Evolutionary conservation across 2,329 filamentous ascomycete genomes (phyloP).

Genomic region (Amesomyces nigricolor): DNA sequence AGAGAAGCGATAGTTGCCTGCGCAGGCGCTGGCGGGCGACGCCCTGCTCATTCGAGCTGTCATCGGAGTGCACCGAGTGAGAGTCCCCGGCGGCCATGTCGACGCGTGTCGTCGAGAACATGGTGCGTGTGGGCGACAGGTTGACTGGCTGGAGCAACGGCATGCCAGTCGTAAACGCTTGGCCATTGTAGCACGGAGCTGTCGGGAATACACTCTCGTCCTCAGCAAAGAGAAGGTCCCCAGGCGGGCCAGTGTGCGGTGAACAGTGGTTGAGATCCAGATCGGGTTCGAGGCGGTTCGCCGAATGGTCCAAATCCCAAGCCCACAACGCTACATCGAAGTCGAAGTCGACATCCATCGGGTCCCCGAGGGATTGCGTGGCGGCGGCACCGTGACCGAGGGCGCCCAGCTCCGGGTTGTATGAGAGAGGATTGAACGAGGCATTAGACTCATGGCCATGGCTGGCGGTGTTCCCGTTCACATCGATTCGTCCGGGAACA

Average conservation of each 20-base stretch:
- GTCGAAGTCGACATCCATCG: slow-evolving; percentile 30
- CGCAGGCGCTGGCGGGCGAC: slow-evolving; percentile 24
- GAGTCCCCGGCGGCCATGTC: slow-evolving; percentile 1
- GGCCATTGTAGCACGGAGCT: neutral
- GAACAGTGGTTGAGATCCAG: slow-evolving; percentile 4
- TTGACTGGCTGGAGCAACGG: neutral
- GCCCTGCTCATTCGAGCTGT: slow-evolving; percentile 4
- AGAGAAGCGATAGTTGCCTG: slow-evolving; percentile 27
- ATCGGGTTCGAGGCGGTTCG: slow-evolving; percentile 5
- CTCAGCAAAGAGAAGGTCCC: slow-evolving; percentile 23
- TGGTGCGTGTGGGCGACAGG: neutral
- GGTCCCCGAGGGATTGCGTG: slow-evolving; percentile 15
- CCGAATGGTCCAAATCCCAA: slow-evolving; percentile 21
- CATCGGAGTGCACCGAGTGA: neutral
- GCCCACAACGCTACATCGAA: slow-evolving; percentile 25
- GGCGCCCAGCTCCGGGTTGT: neutral
- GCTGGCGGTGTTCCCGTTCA: neutral
- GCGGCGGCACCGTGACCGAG: neutral
- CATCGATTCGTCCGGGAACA: neutral
- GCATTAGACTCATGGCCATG: neutral
- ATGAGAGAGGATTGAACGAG: neutral
- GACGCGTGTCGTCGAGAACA: neutral
- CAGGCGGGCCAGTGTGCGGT: slow-evolving; percentile 5
- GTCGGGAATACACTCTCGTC: slow-evolving; percentile 21
- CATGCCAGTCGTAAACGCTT: neutral